Base-by-base conservation (phyloP, 2,329 filamentous ascomycete species). In the Pseudogymnoascus sp. region DNA sequence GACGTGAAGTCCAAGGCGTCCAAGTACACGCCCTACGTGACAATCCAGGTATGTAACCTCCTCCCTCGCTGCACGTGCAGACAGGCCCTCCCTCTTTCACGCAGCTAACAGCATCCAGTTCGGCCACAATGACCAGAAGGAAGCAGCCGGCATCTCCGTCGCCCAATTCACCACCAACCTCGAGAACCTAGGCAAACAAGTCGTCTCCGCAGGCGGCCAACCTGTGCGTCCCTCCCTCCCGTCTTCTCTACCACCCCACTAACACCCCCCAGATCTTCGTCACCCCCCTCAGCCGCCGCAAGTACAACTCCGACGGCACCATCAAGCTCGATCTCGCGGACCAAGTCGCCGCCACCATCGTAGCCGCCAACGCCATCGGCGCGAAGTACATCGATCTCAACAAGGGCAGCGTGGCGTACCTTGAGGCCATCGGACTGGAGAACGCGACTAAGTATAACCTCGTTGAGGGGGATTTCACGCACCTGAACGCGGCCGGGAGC, bases 61-160 rank as follows among this genome's bases (percentile, higher is more conserved):
- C 7, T 18, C 13, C 21, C 27, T 29, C 7, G 4, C 52, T 60
- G 21, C 18, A 18, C 33, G 35, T 36, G 9, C 25, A n/a, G 42
- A n/a, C 42, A 5, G n/a, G 8, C 1, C 13, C 15, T 3, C 42
- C 42, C 13, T 13, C 9, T 27, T 48, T 2, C 12, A 29, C 21
- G 7, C 12, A 1, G n/a, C n/a, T 55, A 55, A 55, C 6, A 5
- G 13, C 1, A 67, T 66, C 1, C 66, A 71, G 68, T 82, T 82
- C 61, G 80, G 80, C 9, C 79, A 82, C 68, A 82, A 82, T 63
- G 80, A 82, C 67, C 79, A 82, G 64, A 82, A 81, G 64, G 8
- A 70, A 1, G 71, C 68, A 0, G 73, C 72, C 2, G 75, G 74
- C 48, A 74, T 82, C 27, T 70, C 69, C 1, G 64, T 80, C 25